A percentile compares a stretch with the other conserved stretches of the same genome.
These are phyloP conservation scores for Trichoderma parareesei DNA, from an alignment of 495 filamentous ascomycete genomes.

Conservation along the genomic window DNA sequence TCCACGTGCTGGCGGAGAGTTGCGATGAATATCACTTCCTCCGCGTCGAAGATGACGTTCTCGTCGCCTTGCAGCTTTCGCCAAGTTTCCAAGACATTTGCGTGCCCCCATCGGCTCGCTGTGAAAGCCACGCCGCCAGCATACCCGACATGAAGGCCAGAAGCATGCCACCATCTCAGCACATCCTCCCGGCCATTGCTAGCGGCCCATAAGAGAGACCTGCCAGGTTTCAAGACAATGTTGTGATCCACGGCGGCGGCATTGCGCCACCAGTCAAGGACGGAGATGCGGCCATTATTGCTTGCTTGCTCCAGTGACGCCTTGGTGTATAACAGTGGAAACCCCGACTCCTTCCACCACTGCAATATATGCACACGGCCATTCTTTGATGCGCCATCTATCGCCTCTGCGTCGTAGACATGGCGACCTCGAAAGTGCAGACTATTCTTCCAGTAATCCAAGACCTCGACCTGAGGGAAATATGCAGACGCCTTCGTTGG, in stretches of 20 bases:
- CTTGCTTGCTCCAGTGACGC: slow-evolving; percentile 78
- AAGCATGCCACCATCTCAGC: slow-evolving; percentile 76
- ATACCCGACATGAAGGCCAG: slow-evolving; percentile 63
- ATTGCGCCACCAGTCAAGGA: slow-evolving; percentile 86
- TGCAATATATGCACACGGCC: slow-evolving; percentile 79
- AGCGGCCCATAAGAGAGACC: slow-evolving; percentile 69
- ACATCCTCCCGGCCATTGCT: slow-evolving; percentile 65
- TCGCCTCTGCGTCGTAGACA: slow-evolving; percentile 61
- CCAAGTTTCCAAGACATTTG: slow-evolving; percentile 77
- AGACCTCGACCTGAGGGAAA: slow-evolving; percentile 74
- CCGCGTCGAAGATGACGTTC: slow-evolving; percentile 74
- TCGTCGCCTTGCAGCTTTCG: slow-evolving; percentile 62
- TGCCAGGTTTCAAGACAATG: slow-evolving; percentile 61
- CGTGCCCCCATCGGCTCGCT: slow-evolving; percentile 78
- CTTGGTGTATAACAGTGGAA: slow-evolving; percentile 77
- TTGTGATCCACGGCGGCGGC: slow-evolving; percentile 37
- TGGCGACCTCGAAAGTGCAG: slow-evolving; percentile 26
- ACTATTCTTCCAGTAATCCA: slow-evolving; percentile 70
- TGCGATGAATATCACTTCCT: slow-evolving; percentile 77
- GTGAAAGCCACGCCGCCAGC: slow-evolving; percentile 72
- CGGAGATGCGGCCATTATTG: slow-evolving; percentile 69
- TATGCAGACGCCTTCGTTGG: slow-evolving; percentile 79
- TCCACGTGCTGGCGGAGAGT: slow-evolving; percentile 79
- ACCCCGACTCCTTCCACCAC: slow-evolving; percentile 80
- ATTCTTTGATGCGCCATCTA: slow-evolving; percentile 76